Evolutionary conservation across 1,139 yeast genomes (phyloP).

Genomic region (Kodamaea plutei): DNA sequence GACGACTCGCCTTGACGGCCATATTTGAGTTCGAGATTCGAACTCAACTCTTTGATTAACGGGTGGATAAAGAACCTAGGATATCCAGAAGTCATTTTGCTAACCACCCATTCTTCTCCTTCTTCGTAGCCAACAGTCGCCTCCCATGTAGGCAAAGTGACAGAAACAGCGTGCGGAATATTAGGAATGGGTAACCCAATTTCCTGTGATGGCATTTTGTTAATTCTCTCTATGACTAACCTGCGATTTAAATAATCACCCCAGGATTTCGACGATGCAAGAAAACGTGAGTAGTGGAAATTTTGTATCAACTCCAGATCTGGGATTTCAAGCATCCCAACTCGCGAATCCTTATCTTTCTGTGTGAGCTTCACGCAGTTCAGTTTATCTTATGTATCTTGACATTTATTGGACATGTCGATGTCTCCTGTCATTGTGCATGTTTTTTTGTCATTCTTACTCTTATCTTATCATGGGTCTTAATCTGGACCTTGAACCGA

Average conservation of each 20-base stretch:
- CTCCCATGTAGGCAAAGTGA: conserved; percentile 90
- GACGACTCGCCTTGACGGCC: conserved; percentile 74
- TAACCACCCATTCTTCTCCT: conserved; percentile 80
- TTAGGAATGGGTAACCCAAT: conserved; percentile 87
- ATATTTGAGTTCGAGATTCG: conserved; percentile 51
- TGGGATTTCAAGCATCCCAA: too few relatives aligned
- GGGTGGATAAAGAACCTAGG: conserved; percentile 84
- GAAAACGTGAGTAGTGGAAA: conserved; percentile 10
- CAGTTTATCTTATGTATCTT: too few relatives aligned
- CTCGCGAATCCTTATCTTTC: too few relatives aligned
- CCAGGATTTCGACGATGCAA: conserved; percentile 6
- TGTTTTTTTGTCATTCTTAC: too few relatives aligned
- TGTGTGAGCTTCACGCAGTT: too few relatives aligned
- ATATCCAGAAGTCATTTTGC: conserved; percentile 79
- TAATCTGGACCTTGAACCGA: too few relatives aligned
- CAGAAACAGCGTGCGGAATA: conserved; percentile 90
- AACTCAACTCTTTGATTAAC: conserved; percentile 59
- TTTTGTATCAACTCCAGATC: neutral
- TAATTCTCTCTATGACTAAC: conserved; percentile 1
- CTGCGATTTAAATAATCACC: conserved; percentile 1
- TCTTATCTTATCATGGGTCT: too few relatives aligned
- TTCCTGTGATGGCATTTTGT: conserved; percentile 33
- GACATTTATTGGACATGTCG: too few relatives aligned
- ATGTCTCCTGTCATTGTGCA: too few relatives aligned
- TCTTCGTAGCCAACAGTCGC: conserved; percentile 91